phyloP scores from a whole-genome alignment of 129 eudicot species.

The Flaveria trinervia region DNA sequence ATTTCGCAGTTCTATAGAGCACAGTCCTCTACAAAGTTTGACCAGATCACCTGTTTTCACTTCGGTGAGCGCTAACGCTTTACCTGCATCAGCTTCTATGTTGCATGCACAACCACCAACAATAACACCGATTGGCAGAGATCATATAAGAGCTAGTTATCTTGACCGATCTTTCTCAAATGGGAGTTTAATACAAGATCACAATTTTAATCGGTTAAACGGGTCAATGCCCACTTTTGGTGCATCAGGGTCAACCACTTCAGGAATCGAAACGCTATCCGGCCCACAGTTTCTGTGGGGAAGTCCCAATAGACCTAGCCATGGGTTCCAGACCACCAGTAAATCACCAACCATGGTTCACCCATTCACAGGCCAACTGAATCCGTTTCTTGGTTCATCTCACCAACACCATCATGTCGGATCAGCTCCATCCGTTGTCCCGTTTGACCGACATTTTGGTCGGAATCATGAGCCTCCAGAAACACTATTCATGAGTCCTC shows the following conservation, averaged over 20 bases:
- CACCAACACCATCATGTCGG: conserved; percentile 62
- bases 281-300: conserved; percentile 86
- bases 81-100: conserved; percentile 64
- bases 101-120: conserved; percentile 50
- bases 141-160: conserved; percentile 40
- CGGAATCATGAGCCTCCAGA: conserved; percentile 53
- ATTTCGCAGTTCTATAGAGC: conserved; percentile 63
- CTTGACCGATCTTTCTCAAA: conserved; percentile 45
- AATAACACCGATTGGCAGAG: conserved; percentile 71
- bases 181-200: conserved; percentile 55
- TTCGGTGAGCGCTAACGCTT: conserved; percentile 46
- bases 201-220: conserved; percentile 36
- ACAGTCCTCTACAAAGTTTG: conserved; percentile 49
- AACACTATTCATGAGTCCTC: conserved; percentile 41
- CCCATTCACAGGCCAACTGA: conserved; percentile 40
- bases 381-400: conserved; percentile 43
- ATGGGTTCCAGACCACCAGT: conserved; percentile 25
- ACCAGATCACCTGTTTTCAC: conserved; percentile 58
- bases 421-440: conserved; percentile 74
- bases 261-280: conserved; percentile 61
- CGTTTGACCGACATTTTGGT: conserved; percentile 53
- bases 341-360: conserved; percentile 46
- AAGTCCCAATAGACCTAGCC: conserved; percentile 45
- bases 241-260: conserved; percentile 53
- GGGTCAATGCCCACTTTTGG: conserved; percentile 52